Percentiles rank a stretch among this genome's conserved stretches.
Conservation (phyloP, 176 grass and related monocot species). For the Oryza brachyantha region DNA sequence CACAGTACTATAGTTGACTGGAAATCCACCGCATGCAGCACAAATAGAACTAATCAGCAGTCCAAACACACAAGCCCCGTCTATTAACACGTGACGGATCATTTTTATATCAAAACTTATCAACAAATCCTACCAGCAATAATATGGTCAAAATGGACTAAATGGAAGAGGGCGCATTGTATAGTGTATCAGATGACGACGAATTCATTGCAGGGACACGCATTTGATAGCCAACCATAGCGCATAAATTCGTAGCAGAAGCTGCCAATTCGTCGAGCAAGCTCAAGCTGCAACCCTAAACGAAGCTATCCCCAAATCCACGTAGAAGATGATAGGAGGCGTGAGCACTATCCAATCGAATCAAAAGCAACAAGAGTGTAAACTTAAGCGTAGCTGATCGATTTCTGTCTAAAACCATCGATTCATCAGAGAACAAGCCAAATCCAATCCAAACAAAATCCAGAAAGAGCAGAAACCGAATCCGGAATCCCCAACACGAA, state of each 20-base stretch:
- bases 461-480: background rate
- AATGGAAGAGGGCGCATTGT: background rate
- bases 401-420: background rate
- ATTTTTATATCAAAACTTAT: background rate
- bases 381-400: background rate
- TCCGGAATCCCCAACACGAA: background rate
- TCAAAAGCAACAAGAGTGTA: background rate
- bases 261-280: background rate
- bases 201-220: background rate
- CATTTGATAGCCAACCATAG: background rate
- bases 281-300: background rate
- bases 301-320: background rate
- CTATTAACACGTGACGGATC: background rate
- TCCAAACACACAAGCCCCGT: background rate
- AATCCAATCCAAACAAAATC: background rate
- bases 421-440: background rate
- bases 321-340: background rate
- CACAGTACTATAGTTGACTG: background rate
- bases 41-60: conserved; percentile 6
- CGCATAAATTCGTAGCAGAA: background rate
- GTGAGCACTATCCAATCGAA: background rate
- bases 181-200: background rate
- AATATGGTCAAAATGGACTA: background rate
- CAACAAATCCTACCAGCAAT: background rate
- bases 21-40: background rate